Evolutionary conservation across 306 rosid genomes (phyloP), one percentile per base, ranked within the genome.

Genomic region (Abrus pulchellus): DNA sequence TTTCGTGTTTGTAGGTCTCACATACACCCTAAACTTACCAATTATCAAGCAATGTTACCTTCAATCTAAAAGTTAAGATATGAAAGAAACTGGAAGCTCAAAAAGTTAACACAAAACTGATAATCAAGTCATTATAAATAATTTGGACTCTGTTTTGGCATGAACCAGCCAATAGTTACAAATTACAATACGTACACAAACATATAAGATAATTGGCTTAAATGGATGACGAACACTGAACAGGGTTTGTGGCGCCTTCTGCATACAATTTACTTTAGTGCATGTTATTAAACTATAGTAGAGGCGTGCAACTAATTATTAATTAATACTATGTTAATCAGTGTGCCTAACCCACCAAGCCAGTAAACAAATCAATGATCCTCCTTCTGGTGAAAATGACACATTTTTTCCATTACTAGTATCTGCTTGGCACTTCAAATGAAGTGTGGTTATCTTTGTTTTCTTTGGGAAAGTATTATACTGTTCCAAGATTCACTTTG

Each of bases 261-360:
- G 73, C 40, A 6, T 36, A 45, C 52, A 64, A 36, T 64, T 76
- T 52, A 64, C 65, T 50, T 67, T 52, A 36, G n/a, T 38, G 40
- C 80, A 61, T 33, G 71, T 4, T 36, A 36, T 36, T 20, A 75
- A 6, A 75, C 33, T 29, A 20, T 20, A 49, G 7, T 36, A 11
- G 8, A 50, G 6, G 3, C 7, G 13, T 53, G n/a, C 5, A 78
- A 43, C 57, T 68, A 68, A 14, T 32, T 56, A 45, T 54, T 8
- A 2, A 2, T 44, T 30, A 55, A 3, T 45, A 45, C 41, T 29
- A 79, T 33, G 77, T 8, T 45, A 1, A 48, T 69, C 30, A 69
- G 27, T 57, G 29, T 79, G 82, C 83, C 78, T 70, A 70, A 70
- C 78, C 77, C 63, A 57, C 72, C 63, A 57, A 57, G 34, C 59